Conservation (phyloP, 352 stramenopile species). For the Globisporangium canariense region DNA sequence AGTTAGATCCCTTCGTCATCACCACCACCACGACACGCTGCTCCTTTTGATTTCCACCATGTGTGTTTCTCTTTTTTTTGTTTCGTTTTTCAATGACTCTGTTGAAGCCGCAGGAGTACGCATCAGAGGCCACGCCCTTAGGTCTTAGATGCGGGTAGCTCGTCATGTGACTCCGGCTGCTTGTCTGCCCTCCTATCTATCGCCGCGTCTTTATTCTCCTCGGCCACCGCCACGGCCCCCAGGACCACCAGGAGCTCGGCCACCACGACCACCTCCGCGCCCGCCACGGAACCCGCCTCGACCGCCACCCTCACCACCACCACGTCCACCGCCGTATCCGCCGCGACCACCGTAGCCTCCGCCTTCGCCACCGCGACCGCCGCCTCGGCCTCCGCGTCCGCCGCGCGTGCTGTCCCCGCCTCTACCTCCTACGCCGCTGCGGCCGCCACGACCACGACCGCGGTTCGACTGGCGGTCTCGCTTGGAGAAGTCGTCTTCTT, state of each 20-base stretch:
- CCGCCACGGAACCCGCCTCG: constrained; percentile 21
- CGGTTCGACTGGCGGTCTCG: constrained; percentile 71
- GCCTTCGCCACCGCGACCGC: constrained; percentile 37
- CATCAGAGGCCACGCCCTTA: no score
- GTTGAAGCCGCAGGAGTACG: not conserved
- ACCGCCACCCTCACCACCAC: constrained; percentile 23
- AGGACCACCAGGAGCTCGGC: constrained; percentile 4
- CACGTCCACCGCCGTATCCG: constrained; percentile 25
- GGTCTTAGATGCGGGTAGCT: no score
- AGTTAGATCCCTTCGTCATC: not conserved
- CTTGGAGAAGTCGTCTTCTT: constrained; percentile 90
- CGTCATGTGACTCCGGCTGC: no score
- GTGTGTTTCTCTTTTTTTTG: constrained; percentile 5
- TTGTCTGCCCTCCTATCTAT: not conserved
- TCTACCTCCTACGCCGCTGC: constrained; percentile 40
- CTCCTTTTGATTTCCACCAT: constrained; percentile 7
- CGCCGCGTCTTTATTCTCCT: constrained; percentile 1
- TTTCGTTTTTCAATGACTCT: constrained; percentile 4
- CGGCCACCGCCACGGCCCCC: constrained; percentile 24
- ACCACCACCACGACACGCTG: not conserved
- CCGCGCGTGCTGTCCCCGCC: constrained; percentile 15
- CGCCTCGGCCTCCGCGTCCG: constrained; percentile 17
- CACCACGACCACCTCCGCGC: constrained; percentile 23
- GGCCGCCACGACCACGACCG: constrained; percentile 66
- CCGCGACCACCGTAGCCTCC: constrained; percentile 41